phyloP scores from a whole-genome alignment of 108 stramenopile genomes.

The Discostella pseudostelligera region DNA sequence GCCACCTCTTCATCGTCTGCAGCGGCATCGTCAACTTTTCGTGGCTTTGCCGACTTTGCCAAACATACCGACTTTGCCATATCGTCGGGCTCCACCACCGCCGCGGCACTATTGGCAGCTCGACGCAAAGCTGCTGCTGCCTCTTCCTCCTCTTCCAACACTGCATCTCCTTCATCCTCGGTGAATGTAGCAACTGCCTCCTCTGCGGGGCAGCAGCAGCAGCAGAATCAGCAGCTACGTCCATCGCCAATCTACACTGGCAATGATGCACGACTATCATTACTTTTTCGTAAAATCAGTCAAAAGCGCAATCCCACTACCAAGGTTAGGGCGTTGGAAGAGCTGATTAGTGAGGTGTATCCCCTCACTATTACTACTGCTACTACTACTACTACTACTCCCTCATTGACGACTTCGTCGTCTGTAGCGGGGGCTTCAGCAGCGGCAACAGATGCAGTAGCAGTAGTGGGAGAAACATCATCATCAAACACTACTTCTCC shows the following conservation, averaged over 20 bases:
- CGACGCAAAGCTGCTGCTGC: not conserved
- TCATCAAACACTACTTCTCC: too few relatives aligned
- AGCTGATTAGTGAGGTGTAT: slow-evolving; percentile 32
- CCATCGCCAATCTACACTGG: slow-evolving; percentile 76
- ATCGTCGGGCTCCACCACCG: slow-evolving; percentile 30
- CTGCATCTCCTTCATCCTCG: not conserved
- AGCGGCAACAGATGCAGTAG: too few relatives aligned
- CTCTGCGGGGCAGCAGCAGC: not conserved
- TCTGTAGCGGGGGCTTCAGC: too few relatives aligned
- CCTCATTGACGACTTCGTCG: too few relatives aligned
- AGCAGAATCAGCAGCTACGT: not conserved
- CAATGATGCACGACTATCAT: slow-evolving; percentile 43
- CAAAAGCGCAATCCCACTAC: slow-evolving; percentile 79
- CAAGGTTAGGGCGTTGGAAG: slow-evolving; percentile 63
- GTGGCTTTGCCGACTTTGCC: slow-evolving; percentile 37
- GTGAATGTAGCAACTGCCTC: not conserved
- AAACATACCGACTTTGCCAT: slow-evolving; percentile 9
- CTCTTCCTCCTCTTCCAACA: not conserved
- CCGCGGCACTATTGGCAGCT: slow-evolving; percentile 36
- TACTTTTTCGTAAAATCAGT: slow-evolving; percentile 67
- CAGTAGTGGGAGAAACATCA: not conserved
- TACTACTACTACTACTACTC: too few relatives aligned
- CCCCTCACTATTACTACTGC: not conserved
- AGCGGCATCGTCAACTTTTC: slow-evolving; percentile 8
- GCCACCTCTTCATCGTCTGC: too few relatives aligned